Base-by-base conservation (phyloP, 2,329 filamentous ascomycete genomes). In the Aureobasidium melanogenum region DNA sequence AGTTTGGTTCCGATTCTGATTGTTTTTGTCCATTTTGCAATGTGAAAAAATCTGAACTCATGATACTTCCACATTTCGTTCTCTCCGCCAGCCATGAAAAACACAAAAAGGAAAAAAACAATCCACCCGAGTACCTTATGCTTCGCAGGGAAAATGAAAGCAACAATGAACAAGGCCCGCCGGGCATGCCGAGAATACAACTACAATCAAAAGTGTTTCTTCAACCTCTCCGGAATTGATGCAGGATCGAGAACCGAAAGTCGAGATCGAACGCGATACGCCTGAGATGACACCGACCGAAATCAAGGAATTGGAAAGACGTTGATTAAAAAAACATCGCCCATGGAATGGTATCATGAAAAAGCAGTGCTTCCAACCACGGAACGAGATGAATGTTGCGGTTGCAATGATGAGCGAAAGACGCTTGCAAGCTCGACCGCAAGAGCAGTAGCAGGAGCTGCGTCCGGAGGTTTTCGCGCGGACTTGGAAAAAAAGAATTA, bases 1-100 rank as follows among this genome's bases (percentile, higher is more conserved):
- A 36, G 10, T 19, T 28, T 41, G 15, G 7, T 38, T 10, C 36
- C 36, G 24, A 26, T 57, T 47, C 19, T 46, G 30, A 15, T 17
- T 59, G 32, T 59, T 50, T 59, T 59, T 59, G 44, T 36, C 41
- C 34, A 47, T 59, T 59, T 59, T 50, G 56, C 43, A 41, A 59
- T 48, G 56, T 50, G 19, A 14, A 38, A 36, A 50, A 59, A 41
- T 59, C 44, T 59, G 56, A 22, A 48, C 44, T 57, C 41, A 24
- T 59, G 28, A 48, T 36, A 50, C 39, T 50, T 41, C 32, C 17
- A 38, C 56, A 24, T 34, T 28, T 28, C 54, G 19, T 28, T 22
- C 17, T 56, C 26, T 36, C 26, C 22, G 15, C 41, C 44, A 30
- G 41, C 26, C 22, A 41, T 24, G 17, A n/a, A 34, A 36, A 46